Conservation (phyloP, 2,329 filamentous ascomycete genomes). For the Calonectria hongkongensis region DNA sequence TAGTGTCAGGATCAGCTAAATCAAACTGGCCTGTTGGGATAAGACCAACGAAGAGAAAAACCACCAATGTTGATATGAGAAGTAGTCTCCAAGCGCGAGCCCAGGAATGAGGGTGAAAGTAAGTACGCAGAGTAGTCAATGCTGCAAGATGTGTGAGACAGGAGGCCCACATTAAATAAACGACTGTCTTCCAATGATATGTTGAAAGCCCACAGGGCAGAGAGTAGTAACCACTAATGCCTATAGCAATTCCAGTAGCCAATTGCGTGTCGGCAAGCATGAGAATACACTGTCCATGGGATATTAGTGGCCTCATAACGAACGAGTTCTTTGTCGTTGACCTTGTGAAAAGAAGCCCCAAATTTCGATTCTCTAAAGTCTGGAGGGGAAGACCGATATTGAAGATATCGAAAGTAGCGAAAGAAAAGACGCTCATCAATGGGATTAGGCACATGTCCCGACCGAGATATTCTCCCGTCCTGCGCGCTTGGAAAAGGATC, state of each 20-base stretch:
- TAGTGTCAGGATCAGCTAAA: not conserved
- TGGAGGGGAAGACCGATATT: not conserved
- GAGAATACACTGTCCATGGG: not conserved
- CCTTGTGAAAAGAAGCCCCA: not conserved
- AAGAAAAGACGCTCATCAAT: not conserved
- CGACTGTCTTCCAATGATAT: constrained; percentile 7
- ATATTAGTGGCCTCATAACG: too few species aligned
- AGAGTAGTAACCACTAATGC: constrained; percentile 3
- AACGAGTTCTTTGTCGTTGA: not conserved
- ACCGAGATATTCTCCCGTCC: not conserved
- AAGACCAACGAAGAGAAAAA: not conserved
- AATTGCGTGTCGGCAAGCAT: constrained; percentile 7
- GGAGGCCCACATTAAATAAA: constrained; percentile 8
- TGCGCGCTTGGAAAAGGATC: not conserved
- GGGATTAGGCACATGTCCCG: not conserved
- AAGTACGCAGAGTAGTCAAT: not conserved
- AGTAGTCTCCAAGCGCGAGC: not conserved
- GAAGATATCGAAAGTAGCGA: not conserved
- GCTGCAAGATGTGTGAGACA: constrained; percentile 8
- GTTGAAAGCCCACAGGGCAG: not conserved
- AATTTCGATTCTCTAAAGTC: not conserved
- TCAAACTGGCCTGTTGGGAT: not conserved
- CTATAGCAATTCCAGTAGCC: not conserved
- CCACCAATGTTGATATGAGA: not conserved
- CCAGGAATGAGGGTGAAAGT: not conserved